Base-by-base conservation (phyloP, 345 rosid genomes). In the Gossypium stocksii region DNA sequence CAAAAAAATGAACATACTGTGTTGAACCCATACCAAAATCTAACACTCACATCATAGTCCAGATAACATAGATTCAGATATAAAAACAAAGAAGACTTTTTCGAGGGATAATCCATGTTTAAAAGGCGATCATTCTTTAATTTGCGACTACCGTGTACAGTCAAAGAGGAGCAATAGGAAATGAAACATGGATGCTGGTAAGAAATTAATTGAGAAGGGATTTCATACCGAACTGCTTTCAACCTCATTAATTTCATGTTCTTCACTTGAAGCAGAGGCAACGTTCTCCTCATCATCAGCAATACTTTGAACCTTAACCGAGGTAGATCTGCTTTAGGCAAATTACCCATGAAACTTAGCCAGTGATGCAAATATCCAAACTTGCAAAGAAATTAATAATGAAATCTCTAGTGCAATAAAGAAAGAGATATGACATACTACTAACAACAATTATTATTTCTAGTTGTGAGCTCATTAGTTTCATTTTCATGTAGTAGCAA, bases 241-340 rank as follows among this genome's bases (percentile, higher is more conserved):
- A 74, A 78, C 81, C 75, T 85, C 88, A 79, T 88, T 84, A 53
- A 74, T 79, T 70, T 23, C 84, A 79, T 81, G 66, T 63, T 89
- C 98, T 76, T 91, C 92, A 77, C 98, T 91, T 73, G 99, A 91
- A 82, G 90, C 90, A 76, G 94, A 87, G 74, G 88, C 93, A 57
- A 89, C 83, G 77, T 86, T 83, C 56, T 91, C 97, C 66, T 87
- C 97, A 53, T 82, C 90, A 77, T 70, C 88, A 73, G 79, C 87
- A 76, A 82, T 71, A 80, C 81, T 88, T 81, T 80, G 85, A 43
- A 87, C 83, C 66, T 93, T 81, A 75, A 71, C 83, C 68, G 90
- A 79, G 75, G 92, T 87, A 60, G 93, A 79, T 76, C 93, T 89
- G 87, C 81, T 83, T 78, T 69, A 73, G 10, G 72, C 34, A 77